Evolutionary conservation across 2,329 filamentous ascomycete genomes (phyloP).

Genomic region (Incumbomyces lentus): DNA sequence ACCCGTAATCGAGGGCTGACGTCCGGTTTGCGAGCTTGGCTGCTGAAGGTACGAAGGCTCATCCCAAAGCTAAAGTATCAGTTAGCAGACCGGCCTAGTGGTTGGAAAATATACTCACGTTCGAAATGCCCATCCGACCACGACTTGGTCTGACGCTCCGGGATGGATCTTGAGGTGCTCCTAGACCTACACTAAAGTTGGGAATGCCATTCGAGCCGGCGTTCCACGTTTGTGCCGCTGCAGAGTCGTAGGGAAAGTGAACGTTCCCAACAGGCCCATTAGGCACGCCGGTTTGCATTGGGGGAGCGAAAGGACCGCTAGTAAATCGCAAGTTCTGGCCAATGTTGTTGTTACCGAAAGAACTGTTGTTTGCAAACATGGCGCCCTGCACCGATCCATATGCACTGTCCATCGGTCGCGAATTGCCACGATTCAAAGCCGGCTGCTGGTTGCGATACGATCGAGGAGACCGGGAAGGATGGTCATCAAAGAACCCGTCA

Average conservation of each 20-base stretch:
- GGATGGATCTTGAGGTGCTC: slow-evolving; percentile 28
- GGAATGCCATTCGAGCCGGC: slow-evolving; percentile 56
- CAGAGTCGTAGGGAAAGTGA: slow-evolving; percentile 59
- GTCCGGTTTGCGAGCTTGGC: slow-evolving; percentile 30
- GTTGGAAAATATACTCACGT: slow-evolving; percentile 46
- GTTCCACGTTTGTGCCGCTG: slow-evolving; percentile 67
- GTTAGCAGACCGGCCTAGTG: background rate
- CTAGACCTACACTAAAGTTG: slow-evolving; percentile 41
- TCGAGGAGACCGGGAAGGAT: slow-evolving; percentile 61
- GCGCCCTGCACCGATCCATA: slow-evolving; percentile 56
- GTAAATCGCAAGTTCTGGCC: slow-evolving; percentile 42
- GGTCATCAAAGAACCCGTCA: slow-evolving; percentile 66
- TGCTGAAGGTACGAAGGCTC: slow-evolving; percentile 39
- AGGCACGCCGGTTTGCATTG: slow-evolving; percentile 31
- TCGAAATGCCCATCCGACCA: slow-evolving; percentile 54
- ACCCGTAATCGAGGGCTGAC: slow-evolving; percentile 23
- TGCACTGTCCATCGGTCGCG: slow-evolving; percentile 62
- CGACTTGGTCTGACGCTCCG: slow-evolving; percentile 47
- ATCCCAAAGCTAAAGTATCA: slow-evolving; percentile 47
- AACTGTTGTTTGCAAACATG: slow-evolving; percentile 49
- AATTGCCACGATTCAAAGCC: slow-evolving; percentile 47
- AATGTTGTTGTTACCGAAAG: background rate
- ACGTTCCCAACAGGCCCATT: slow-evolving; percentile 45
- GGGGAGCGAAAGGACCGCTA: slow-evolving; percentile 32
- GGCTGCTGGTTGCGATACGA: slow-evolving; percentile 54